A percentile compares a stretch with the other conserved stretches of the same genome.
Conservation (phyloP, 306 rosid genomes). For the Argentina anserina region DNA sequence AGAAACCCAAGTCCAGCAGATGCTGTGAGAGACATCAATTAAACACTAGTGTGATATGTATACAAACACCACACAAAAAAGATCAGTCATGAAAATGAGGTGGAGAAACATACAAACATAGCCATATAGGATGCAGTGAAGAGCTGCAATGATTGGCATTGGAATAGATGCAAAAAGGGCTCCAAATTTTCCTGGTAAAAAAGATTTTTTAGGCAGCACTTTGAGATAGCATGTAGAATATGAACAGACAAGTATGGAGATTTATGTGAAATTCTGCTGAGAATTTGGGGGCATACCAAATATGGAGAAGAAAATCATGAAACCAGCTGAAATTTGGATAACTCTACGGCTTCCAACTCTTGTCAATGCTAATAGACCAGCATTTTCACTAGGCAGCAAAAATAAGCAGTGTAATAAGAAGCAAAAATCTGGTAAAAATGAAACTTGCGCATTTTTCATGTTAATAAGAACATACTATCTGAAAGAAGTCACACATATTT, state of each 20-base stretch:
- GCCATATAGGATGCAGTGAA: constrained; percentile 67
- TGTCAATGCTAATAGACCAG: constrained; percentile 79
- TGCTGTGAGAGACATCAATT: constrained; percentile 40
- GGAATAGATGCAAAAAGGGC: constrained; percentile 78
- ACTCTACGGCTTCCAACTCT: constrained; percentile 89
- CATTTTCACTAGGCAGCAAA: constrained; percentile 48
- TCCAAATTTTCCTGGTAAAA: constrained; percentile 63
- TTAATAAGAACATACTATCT: not conserved
- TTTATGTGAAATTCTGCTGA: not conserved
- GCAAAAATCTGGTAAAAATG: not conserved
- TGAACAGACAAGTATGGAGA: not conserved
- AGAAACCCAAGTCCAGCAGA: constrained; percentile 83
- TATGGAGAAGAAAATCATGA: constrained; percentile 82
- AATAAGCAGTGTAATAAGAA: not conserved
- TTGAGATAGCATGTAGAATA: not conserved
- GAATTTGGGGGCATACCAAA: constrained; percentile 45
- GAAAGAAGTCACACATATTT: not conserved
- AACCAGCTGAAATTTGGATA: constrained; percentile 75
- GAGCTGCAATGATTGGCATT: constrained; percentile 73
- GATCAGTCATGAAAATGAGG: not conserved
- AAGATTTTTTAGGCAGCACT: not conserved
- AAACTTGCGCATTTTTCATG: not conserved
- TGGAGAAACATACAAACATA: constrained; percentile 56
- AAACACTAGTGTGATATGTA: not conserved
- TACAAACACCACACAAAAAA: not conserved